A percentile compares a stretch with the other conserved stretches of the same genome.
Evolutionary conservation across 2,329 filamentous ascomycete species (phyloP).

Genomic region (Penicillium corylophilum): DNA sequence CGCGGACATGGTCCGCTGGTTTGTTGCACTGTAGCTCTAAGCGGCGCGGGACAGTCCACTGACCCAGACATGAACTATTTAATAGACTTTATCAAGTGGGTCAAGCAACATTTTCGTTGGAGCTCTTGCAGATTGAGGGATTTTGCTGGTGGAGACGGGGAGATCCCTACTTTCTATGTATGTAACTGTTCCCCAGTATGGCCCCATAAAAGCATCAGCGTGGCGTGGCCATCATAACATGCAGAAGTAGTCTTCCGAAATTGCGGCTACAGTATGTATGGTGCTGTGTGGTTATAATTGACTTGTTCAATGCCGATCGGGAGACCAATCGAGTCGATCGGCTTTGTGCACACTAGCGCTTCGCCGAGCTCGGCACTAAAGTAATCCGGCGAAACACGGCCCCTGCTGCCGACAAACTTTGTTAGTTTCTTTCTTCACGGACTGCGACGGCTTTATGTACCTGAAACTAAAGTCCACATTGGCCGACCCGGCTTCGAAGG

Average conservation of each 20-base stretch:
- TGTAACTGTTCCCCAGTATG: neutral
- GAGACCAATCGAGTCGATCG: neutral
- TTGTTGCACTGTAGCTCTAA: constrained; percentile 1
- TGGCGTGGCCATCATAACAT: neutral
- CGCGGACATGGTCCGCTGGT: constrained; percentile 3
- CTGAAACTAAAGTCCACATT: neutral
- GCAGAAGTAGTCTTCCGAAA: neutral
- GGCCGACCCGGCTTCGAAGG: neutral
- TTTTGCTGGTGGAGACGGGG: constrained; percentile 17
- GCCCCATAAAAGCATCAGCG: neutral
- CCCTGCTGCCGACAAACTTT: neutral
- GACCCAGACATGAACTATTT: neutral
- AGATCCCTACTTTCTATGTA: constrained; percentile 20
- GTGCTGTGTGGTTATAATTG: neutral
- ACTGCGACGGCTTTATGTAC: neutral
- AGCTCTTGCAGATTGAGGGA: constrained; percentile 12
- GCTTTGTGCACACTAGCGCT: neutral
- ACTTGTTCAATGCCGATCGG: neutral
- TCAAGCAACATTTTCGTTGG: neutral
- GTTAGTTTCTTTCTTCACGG: neutral
- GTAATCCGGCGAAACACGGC: neutral
- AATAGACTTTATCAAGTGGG: constrained; percentile 12
- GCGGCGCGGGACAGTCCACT: neutral
- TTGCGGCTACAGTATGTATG: neutral
- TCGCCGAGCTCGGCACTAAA: neutral